These are phyloP conservation scores for Volvox africanus DNA, from an alignment of 139 green algal genomes.

Conservation along the genomic window DNA sequence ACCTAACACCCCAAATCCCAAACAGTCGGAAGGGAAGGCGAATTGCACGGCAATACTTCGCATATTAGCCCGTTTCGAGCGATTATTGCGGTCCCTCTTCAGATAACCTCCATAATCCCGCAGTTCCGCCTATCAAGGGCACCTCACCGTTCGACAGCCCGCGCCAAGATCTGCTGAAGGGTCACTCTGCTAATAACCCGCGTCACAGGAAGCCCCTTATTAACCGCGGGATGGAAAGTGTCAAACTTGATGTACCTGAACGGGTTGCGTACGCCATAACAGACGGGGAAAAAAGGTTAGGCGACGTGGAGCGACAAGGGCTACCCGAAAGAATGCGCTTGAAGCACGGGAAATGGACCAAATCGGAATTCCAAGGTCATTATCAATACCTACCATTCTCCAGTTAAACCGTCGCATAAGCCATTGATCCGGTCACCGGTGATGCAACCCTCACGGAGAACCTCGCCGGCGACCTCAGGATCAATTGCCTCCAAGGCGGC, in stretches of 20 bases:
- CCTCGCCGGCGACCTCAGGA: slow-evolving; percentile 69
- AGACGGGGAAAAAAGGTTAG: not conserved
- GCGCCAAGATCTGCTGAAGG: slow-evolving; percentile 81
- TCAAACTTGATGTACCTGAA: slow-evolving; percentile 98
- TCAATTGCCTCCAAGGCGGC: slow-evolving; percentile 91
- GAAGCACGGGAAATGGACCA: not conserved
- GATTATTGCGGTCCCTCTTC: too few relatives aligned
- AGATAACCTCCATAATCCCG: too few relatives aligned
- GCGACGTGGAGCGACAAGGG: not conserved
- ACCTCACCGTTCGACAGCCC: slow-evolving; percentile 59
- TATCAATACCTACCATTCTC: slow-evolving; percentile 83
- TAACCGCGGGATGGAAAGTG: slow-evolving; percentile 93
- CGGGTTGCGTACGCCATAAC: not conserved
- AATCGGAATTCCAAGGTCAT: not conserved
- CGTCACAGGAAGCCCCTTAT: slow-evolving; percentile 92
- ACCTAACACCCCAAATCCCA: too few relatives aligned
- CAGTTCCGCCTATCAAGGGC: too few relatives aligned
- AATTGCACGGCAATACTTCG: too few relatives aligned
- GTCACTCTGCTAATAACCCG: slow-evolving; percentile 91
- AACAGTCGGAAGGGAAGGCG: too few relatives aligned
- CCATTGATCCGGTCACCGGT: slow-evolving; percentile 94
- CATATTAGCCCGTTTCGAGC: too few relatives aligned
- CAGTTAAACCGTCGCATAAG: slow-evolving; percentile 88
- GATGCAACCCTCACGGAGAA: slow-evolving; percentile 84
- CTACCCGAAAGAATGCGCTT: not conserved